These are phyloP conservation scores for Alternaria brassicae DNA, from an alignment of 2,329 filamentous ascomycete species.

Conservation along the genomic window DNA sequence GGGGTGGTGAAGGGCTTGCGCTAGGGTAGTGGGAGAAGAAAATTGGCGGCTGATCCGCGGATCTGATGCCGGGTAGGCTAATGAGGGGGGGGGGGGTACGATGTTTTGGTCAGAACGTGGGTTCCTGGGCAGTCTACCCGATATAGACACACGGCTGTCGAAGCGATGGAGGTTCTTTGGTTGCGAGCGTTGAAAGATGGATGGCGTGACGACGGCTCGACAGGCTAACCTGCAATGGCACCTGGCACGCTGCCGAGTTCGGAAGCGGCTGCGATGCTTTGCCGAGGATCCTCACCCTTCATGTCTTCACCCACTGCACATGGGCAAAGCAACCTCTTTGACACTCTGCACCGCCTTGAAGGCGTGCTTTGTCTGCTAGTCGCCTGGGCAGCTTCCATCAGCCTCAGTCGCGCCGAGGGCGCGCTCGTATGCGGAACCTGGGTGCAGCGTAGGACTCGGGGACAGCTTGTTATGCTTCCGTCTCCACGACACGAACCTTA, in stretches of 20 bases:
- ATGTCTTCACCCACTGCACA: background rate
- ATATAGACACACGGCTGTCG: conserved; percentile 13
- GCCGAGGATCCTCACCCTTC: conserved; percentile 12
- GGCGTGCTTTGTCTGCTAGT: background rate
- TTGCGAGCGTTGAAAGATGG: conserved; percentile 19
- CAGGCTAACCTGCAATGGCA: conserved; percentile 9
- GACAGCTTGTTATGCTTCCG: conserved; percentile 19
- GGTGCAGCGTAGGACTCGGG: conserved; percentile 28
- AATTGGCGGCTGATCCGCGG: conserved; percentile 37
- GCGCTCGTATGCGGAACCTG: background rate
- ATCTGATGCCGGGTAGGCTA: conserved; percentile 22
- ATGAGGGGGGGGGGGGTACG: conserved; percentile 27
- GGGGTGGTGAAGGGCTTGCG: conserved; percentile 37
- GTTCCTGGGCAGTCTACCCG: conserved; percentile 13
- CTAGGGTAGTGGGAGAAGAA: conserved; percentile 39
- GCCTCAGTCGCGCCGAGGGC: background rate
- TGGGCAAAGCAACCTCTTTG: conserved; percentile 2
- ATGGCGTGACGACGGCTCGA: conserved; percentile 8
- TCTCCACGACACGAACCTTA: conserved; percentile 19
- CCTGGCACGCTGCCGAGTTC: background rate
- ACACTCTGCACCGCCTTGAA: conserved; percentile 5
- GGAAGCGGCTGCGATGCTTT: conserved; percentile 10
- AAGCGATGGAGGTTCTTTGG: conserved; percentile 9
- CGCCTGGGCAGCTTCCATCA: conserved; percentile 6
- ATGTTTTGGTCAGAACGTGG: conserved; percentile 23